Conservation (phyloP, 2,329 filamentous ascomycete species). For the Verticillium albo-atrum region DNA sequence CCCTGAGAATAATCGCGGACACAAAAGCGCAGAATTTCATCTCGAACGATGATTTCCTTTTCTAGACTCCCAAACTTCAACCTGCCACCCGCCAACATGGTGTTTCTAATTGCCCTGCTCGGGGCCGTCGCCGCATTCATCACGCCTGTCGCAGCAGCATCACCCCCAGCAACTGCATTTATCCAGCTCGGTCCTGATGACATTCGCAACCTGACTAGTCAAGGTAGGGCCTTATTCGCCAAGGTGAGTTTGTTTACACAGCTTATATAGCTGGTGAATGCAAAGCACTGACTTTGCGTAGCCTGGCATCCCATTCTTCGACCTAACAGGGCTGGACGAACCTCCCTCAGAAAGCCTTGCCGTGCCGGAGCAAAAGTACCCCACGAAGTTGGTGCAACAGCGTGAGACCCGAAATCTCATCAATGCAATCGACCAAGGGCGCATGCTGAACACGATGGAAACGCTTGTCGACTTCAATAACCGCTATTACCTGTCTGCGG, state of each 20-base stretch:
- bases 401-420: background rate
- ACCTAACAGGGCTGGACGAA: background rate
- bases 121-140: background rate
- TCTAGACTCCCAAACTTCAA: too few species aligned
- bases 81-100: too few species aligned
- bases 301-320: background rate
- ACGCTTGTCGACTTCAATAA: constrained; percentile 19
- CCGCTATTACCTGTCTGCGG: constrained; percentile 35
- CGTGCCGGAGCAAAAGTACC: background rate
- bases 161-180: background rate
- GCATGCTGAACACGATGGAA: background rate
- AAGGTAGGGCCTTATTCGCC: background rate
- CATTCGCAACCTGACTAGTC: background rate
- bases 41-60: too few species aligned
- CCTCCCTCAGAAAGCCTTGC: background rate
- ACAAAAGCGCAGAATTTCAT: too few species aligned
- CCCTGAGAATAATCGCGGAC: too few species aligned
- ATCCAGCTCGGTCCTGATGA: background rate
- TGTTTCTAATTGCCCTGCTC: background rate
- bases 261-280: background rate
- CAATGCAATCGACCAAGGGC: background rate
- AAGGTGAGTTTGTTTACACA: too few species aligned
- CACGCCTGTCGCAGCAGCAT: background rate
- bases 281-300: background rate
- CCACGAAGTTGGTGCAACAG: background rate